phyloP scores from a whole-genome alignment of 2,329 filamentous ascomycete genomes.

The Rutstroemia sp. region DNA sequence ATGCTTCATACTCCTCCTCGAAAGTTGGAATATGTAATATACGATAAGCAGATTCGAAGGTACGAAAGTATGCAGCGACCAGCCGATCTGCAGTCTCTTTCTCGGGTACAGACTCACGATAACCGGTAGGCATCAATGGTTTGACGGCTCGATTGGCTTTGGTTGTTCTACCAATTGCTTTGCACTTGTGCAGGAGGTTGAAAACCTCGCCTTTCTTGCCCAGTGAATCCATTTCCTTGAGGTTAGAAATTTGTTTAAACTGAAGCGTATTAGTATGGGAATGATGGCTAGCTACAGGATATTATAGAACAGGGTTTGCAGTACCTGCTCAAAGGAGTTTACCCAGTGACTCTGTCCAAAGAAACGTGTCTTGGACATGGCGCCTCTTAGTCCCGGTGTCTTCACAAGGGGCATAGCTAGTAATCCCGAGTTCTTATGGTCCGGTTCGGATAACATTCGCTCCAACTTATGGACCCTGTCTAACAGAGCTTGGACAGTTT shows the following conservation, averaged over 20 bases:
- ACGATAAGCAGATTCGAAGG: slow-evolving; percentile 36
- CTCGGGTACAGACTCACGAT: slow-evolving; percentile 10
- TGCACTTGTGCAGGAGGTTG: slow-evolving; percentile 12
- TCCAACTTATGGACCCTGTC: slow-evolving; percentile 4
- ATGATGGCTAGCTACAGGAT: neutral
- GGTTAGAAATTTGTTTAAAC: slow-evolving; percentile 6
- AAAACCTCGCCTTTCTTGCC: slow-evolving; percentile 4
- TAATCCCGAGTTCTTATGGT: neutral
- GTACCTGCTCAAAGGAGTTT: slow-evolving; percentile 14
- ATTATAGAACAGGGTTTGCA: neutral
- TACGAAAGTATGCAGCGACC: slow-evolving; percentile 35
- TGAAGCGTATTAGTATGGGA: slow-evolving; percentile 1
- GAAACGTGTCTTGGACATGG: slow-evolving; percentile 14
- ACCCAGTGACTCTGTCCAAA: slow-evolving; percentile 21
- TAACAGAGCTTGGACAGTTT: slow-evolving; percentile 1
- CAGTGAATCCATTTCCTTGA: slow-evolving; percentile 2
- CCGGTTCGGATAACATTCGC: neutral
- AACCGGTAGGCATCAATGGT: neutral
- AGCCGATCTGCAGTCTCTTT: slow-evolving; percentile 27
- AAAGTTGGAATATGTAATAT: slow-evolving; percentile 39
- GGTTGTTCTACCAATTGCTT: slow-evolving; percentile 10
- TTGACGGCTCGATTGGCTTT: slow-evolving; percentile 8
- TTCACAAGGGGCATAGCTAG: neutral
- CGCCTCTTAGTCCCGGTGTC: slow-evolving; percentile 8
- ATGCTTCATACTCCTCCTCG: slow-evolving; percentile 33